Evolutionary conservation across 2,329 filamentous ascomycete species (phyloP).

Genomic region (Ophiostoma montium): DNA sequence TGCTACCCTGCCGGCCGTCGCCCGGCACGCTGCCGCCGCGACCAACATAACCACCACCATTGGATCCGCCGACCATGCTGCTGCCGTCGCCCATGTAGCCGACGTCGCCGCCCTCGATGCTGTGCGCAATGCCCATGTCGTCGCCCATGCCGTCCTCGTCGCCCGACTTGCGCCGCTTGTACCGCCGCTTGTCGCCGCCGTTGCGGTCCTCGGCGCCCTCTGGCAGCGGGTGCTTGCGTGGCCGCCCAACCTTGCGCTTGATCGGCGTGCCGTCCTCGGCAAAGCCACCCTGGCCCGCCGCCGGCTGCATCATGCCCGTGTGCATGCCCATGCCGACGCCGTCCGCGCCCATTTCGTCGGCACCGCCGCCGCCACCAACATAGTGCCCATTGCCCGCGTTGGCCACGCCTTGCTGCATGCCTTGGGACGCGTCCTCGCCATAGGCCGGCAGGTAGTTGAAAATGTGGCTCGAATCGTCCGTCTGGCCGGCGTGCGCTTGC

Average conservation of each 20-base stretch:
- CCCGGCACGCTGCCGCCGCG: neutral
- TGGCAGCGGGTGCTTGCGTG: conserved; percentile 46
- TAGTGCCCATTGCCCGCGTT: no score
- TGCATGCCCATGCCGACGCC: neutral
- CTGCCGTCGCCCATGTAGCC: neutral
- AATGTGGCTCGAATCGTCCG: neutral
- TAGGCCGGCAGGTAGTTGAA: neutral
- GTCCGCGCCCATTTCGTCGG: neutral
- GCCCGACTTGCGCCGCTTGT: conserved; percentile 41
- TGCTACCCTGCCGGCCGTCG: neutral
- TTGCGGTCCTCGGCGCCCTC: conserved; percentile 37
- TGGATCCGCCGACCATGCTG: no score
- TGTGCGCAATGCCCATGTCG: neutral
- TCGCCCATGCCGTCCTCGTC: conserved; percentile 36
- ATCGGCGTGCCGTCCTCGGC: conserved; percentile 32
- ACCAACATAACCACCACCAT: no score
- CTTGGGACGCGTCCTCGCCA: neutral
- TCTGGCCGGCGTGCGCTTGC: no score
- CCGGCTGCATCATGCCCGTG: neutral
- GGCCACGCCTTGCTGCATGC: neutral
- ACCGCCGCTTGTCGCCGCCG: conserved; percentile 47
- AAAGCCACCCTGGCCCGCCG: conserved; percentile 23
- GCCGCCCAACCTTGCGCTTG: conserved; percentile 52
- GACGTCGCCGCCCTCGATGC: conserved; percentile 2
- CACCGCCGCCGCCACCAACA: neutral